Evolutionary conservation across 176 grass and related monocot genomes (phyloP).

Genomic region (Musa troglodytarum): DNA sequence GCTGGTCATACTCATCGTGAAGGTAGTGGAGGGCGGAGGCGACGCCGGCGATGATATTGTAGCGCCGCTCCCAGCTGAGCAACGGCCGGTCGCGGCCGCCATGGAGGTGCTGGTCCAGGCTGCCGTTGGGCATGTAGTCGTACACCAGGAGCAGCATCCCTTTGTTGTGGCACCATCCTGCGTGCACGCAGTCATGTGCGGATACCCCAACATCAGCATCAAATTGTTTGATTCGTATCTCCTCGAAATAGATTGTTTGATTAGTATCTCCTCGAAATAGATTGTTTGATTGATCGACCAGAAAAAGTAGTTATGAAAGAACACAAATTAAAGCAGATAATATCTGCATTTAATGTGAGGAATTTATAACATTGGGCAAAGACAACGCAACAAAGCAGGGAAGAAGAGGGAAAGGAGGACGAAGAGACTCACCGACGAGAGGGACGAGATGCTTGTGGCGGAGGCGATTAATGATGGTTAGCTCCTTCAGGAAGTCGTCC

Average conservation of each 20-base stretch:
- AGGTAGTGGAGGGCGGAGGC: conserved; percentile 57
- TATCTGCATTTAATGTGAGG: too few relatives aligned
- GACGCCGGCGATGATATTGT: conserved; percentile 38
- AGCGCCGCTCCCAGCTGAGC: conserved; percentile 41
- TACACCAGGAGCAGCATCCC: conserved; percentile 36
- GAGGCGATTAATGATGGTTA: conserved; percentile 51
- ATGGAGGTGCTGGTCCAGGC: conserved; percentile 46
- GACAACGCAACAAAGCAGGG: too few relatives aligned
- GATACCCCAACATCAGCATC: too few relatives aligned
- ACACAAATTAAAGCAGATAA: too few relatives aligned
- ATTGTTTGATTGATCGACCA: too few relatives aligned
- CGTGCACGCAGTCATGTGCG: not conserved
- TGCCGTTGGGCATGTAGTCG: conserved; percentile 44
- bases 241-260: too few relatives aligned
- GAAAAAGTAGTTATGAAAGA: too few relatives aligned
- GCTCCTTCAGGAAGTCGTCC: conserved; percentile 42
- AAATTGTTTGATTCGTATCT: too few relatives aligned
- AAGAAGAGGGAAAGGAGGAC: not conserved
- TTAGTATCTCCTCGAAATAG: too few relatives aligned
- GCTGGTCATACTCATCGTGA: conserved; percentile 48
- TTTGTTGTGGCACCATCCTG: conserved; percentile 63
- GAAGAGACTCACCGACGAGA: conserved; percentile 19
- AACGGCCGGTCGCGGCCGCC: not conserved
- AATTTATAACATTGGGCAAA: too few relatives aligned
- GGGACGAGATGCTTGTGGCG: conserved; percentile 53